Percentiles rank a stretch among this genome's conserved stretches.
These are phyloP conservation scores for Anastatica hierochuntica DNA, from an alignment of 345 rosid species.

Conservation along the genomic window DNA sequence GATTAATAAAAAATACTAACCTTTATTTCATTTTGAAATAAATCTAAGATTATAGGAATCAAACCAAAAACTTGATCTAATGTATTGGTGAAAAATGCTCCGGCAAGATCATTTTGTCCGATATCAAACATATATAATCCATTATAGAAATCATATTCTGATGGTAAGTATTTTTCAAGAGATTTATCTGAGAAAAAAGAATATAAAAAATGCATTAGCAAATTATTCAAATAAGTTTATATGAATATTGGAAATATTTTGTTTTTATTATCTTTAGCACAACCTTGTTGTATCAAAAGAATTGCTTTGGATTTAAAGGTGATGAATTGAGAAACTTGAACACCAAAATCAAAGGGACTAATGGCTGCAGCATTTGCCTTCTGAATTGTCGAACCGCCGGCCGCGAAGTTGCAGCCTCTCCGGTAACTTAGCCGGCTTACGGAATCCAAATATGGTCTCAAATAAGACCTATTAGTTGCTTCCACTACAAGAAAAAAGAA, in stretches of 20 bases:
- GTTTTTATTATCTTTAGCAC: neutral
- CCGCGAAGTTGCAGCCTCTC: conserved; percentile 27
- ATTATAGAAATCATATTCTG: conserved; percentile 24
- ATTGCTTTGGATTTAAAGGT: conserved; percentile 36
- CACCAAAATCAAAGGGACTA: conserved; percentile 26
- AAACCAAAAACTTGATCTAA: conserved; percentile 32
- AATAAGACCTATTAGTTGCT: conserved; percentile 12
- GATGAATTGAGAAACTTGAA: conserved; percentile 35
- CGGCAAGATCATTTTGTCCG: conserved; percentile 51
- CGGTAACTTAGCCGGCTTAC: conserved; percentile 19
- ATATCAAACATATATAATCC: conserved; percentile 54
- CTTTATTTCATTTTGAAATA: conserved; percentile 29
- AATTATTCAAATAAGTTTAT: neutral
- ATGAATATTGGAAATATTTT: neutral
- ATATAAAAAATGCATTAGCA: too few species aligned
- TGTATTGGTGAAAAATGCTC: conserved; percentile 24
- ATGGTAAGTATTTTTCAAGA: conserved; percentile 31
- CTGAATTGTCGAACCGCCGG: conserved; percentile 25
- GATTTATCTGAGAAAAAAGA: conserved; percentile 24
- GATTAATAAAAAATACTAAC: conserved; percentile 13
- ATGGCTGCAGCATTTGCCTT: conserved; percentile 27
- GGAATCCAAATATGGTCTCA: conserved; percentile 37
- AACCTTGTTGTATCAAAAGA: conserved; percentile 36
- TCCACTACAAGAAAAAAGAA: conserved; percentile 21
- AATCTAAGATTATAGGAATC: conserved; percentile 33